Evolutionary conservation across 768 basidiomycete genomes (phyloP), one percentile per base, ranked within the genome.

Genomic region (Hericium rajendrae): DNA sequence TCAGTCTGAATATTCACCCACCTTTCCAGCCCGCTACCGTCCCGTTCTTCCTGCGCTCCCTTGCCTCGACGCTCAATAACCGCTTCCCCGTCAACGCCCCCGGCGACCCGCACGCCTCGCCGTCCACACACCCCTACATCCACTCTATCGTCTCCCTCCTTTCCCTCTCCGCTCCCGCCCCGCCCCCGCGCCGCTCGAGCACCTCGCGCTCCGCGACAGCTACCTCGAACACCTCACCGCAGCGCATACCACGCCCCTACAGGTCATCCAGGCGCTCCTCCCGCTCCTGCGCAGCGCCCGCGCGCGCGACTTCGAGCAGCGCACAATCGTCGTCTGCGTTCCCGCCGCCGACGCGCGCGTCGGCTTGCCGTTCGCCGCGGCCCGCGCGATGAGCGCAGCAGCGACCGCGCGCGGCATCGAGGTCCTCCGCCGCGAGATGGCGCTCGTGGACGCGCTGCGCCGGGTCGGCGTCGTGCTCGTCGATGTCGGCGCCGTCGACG

Each of bases 141-240:
- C 84, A 88, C 60, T 86, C 89, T 20, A 74, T 92, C 62, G 77
- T 94, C 63, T 91, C 88, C 46, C 76, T 91, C 32, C 78, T 91
- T 60, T 78, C 84, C 53, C 76, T 91, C 38, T 60, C 62, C 9
- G 54, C 66, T 69, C 75, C 62, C 32, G 39, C 61, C n/a, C 60
- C 69, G 37, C 71, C 70, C 73, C 78, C 15, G 81, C 83, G 2
- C 88, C 89, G 0, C 70, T 91, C 20, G 88, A 91, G 66, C 84
- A 85, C 60, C 72, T 91, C 46, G 78, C 83, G 16, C 72, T 91
- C 10, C 76, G 73, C 24, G 72, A 76, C 41, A 73, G 78, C 5
- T 91, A 91, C 66, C 73, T 87, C 38, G 79, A 86, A 12, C 86
- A 88, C 67, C 76, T 92, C 54, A 82, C 75, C 53, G 81, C 84